Conservation (phyloP, 202 grass and related monocot genomes). For the Panicum virgatum region DNA sequence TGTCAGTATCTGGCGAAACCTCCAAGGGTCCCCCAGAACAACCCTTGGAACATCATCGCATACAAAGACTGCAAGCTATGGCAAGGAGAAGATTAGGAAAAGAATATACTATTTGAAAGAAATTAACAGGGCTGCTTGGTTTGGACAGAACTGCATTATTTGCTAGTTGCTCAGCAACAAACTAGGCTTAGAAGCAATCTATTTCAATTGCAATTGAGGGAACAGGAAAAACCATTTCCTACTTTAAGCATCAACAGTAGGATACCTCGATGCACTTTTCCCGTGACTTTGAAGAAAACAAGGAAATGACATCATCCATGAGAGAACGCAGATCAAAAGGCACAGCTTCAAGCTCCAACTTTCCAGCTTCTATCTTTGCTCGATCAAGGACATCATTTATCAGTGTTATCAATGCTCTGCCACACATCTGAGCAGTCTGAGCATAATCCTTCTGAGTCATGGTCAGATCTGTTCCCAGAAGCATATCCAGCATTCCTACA, state of each 20-base stretch:
- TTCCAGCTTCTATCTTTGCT: conserved; percentile 95
- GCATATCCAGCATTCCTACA: conserved; percentile 97
- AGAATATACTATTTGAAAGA: not conserved
- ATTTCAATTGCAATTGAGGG: not conserved
- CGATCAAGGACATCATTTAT: conserved; percentile 99
- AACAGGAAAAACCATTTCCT: not conserved
- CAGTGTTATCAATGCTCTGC: conserved; percentile 81
- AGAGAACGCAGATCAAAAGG: conserved; percentile 83
- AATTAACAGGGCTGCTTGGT: not conserved
- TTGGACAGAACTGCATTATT: conserved; percentile 9
- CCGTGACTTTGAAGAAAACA: conserved; percentile 94
- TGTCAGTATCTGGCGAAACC: conserved; percentile 94
- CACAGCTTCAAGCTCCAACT: conserved; percentile 85
- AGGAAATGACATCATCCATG: conserved; percentile 89
- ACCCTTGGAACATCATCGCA: conserved; percentile 79
- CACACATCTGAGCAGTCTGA: conserved; percentile 88
- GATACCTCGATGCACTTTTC: conserved; percentile 93
- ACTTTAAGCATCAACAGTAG: not conserved
- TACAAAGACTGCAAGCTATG: conserved; percentile 92
- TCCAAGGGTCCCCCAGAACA: conserved; percentile 88
- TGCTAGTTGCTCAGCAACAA: not conserved
- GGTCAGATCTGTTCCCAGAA: conserved; percentile 83
- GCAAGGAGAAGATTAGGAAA: conserved; percentile 35
- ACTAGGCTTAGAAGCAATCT: conserved; percentile 4
- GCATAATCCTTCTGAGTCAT: conserved; percentile 88